A percentile compares a stretch with the other conserved stretches of the same genome.
Evolutionary conservation across 257 asterid genomes (phyloP).

Genomic region (Solanum peruvianum): DNA sequence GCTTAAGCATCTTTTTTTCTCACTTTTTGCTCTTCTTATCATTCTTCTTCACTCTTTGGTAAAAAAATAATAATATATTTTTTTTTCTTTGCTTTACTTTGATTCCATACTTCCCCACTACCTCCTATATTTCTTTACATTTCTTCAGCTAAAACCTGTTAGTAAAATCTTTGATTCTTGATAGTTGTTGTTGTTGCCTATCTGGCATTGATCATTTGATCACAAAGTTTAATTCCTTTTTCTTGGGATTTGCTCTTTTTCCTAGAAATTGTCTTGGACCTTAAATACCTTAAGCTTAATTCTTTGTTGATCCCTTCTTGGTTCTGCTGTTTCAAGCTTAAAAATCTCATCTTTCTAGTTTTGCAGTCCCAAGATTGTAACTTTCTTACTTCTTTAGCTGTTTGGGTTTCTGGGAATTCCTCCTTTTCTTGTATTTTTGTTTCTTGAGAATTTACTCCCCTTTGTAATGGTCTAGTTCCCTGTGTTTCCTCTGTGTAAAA

Average conservation of each 20-base stretch:
- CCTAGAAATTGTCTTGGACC: constrained; percentile 10
- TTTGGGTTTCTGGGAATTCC: neutral
- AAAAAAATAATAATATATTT: neutral
- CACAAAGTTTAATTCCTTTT: constrained; percentile 25
- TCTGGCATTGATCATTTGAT: constrained; percentile 35
- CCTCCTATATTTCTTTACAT: constrained; percentile 27
- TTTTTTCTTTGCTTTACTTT: constrained; percentile 20
- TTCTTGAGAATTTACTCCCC: neutral
- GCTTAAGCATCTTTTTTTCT: constrained; percentile 58
- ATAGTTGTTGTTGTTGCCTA: constrained; percentile 12
- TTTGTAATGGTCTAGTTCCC: constrained; percentile 11
- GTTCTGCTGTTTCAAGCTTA: constrained; percentile 27
- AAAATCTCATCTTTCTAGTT: constrained; percentile 9
- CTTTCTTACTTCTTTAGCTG: neutral
- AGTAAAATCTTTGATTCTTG: constrained; percentile 22
- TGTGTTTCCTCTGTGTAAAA: neutral
- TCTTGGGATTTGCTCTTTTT: constrained; percentile 13
- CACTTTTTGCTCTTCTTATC: constrained; percentile 11
- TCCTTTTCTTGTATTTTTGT: neutral
- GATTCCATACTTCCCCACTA: constrained; percentile 18
- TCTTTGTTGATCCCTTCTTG: constrained; percentile 14
- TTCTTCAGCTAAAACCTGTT: constrained; percentile 23
- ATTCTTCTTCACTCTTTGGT: constrained; percentile 26
- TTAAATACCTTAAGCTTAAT: constrained; percentile 5
- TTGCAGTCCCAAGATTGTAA: constrained; percentile 5